Evolutionary conservation across 176 grass and related monocot genomes (phyloP).

Genomic region (Zizania latifolia): DNA sequence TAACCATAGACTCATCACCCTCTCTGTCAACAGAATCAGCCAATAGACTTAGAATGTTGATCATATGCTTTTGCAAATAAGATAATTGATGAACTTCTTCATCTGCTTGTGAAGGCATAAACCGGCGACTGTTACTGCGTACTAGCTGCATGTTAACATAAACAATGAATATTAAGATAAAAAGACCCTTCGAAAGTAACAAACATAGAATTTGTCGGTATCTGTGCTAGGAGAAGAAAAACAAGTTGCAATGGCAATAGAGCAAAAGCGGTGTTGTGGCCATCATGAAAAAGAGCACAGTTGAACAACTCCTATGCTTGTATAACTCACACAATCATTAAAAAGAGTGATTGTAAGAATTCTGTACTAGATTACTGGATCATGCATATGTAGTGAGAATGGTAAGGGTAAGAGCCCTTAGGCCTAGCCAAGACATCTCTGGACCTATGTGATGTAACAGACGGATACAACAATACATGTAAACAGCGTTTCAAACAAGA

Average conservation of each 20-base stretch:
- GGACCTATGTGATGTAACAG: neutral
- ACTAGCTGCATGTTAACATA: constrained; percentile 65
- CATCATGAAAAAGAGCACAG: neutral
- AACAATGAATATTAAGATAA: constrained; percentile 19
- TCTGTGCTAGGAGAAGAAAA: constrained; percentile 11
- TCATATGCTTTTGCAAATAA: constrained; percentile 94
- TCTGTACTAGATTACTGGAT: neutral
- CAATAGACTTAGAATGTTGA: constrained; percentile 73
- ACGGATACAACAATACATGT: neutral
- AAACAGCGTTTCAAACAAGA: constrained; percentile 12
- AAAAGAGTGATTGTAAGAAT: neutral
- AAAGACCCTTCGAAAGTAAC: neutral
- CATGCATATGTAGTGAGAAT: neutral
- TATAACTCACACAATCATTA: neutral
- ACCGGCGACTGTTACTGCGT: constrained; percentile 84
- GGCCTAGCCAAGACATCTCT: neutral
- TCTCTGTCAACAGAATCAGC: constrained; percentile 66
- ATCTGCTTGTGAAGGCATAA: constrained; percentile 89
- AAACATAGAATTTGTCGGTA: neutral
- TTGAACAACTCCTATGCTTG: constrained; percentile 1
- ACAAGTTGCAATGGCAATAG: neutral
- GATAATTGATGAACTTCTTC: constrained; percentile 96
- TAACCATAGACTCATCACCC: constrained; percentile 84
- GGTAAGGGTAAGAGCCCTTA: neutral
- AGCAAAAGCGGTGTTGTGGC: neutral